These are phyloP conservation scores for Symbiodinium pilosum DNA, from an alignment of 73 alveolate genomes.

Conservation along the genomic window DNA sequence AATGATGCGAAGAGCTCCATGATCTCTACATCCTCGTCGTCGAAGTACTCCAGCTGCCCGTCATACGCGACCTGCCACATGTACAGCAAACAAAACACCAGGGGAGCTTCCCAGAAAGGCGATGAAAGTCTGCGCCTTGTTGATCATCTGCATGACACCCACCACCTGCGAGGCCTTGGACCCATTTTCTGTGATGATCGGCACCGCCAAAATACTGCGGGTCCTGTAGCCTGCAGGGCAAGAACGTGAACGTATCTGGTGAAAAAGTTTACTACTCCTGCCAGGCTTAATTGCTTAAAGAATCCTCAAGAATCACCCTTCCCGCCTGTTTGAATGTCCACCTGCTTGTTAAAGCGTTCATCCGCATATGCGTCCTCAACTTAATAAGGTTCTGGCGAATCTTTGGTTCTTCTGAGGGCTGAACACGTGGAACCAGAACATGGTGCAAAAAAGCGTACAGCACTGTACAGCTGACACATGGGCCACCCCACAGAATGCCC, in stretches of 20 bases:
- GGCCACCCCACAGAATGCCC: no score
- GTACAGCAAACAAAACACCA: no score
- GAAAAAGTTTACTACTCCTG: no score
- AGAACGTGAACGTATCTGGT: neutral
- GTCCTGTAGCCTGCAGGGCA: conserved; percentile 61
- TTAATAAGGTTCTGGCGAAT: no score
- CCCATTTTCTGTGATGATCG: conserved; percentile 28
- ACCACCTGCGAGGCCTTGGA: conserved; percentile 13
- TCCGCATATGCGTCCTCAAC: conserved; percentile 86
- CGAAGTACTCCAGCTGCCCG: conserved; percentile 90
- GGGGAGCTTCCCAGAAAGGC: neutral
- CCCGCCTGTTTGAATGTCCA: conserved; percentile 81
- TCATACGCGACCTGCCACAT: conserved; percentile 85
- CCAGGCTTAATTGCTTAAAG: no score
- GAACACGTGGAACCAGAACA: no score
- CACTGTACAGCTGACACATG: no score
- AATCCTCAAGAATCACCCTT: no score
- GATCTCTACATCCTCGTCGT: conserved; percentile 68
- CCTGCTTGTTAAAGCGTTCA: conserved; percentile 79
- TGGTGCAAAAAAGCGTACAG: no score
- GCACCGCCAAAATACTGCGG: conserved; percentile 72
- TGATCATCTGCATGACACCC: conserved; percentile 90
- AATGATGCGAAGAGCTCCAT: conserved; percentile 88
- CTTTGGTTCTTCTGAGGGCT: no score
- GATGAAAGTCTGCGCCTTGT: conserved; percentile 17